These are phyloP conservation scores for Solanum clarkiae DNA, from an alignment of 257 asterid species.

Conservation along the genomic window DNA sequence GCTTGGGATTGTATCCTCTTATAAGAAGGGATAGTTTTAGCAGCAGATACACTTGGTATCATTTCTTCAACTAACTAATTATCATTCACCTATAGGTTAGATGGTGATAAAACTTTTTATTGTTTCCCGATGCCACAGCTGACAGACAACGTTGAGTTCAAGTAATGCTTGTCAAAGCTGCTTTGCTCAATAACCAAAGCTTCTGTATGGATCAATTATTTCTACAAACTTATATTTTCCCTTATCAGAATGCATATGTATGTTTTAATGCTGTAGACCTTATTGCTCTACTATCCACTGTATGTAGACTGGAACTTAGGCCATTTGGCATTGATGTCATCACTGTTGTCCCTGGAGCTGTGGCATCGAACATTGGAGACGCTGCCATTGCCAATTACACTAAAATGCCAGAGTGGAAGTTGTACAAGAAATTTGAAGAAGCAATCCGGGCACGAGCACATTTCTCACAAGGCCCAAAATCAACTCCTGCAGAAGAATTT, in stretches of 20 bases:
- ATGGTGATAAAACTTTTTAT: neutral
- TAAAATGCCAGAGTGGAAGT: slow-evolving; percentile 84
- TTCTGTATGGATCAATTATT: neutral
- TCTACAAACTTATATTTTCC: neutral
- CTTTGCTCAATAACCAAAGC: neutral
- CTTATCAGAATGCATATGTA: neutral
- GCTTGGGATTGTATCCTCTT: neutral
- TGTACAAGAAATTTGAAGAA: slow-evolving; percentile 59
- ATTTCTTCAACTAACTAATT: neutral
- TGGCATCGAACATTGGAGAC: slow-evolving; percentile 60
- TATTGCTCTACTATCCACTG: neutral
- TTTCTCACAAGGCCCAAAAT: slow-evolving; percentile 42
- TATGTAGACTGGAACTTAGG: slow-evolving; percentile 29
- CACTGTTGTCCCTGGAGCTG: slow-evolving; percentile 72
- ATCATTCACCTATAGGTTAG: neutral
- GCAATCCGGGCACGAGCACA: slow-evolving; percentile 59
- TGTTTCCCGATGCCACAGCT: neutral
- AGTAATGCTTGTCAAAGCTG: neutral
- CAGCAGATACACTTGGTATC: neutral
- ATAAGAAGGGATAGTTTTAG: neutral
- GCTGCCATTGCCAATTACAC: slow-evolving; percentile 40
- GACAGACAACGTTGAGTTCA: neutral
- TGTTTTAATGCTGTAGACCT: neutral
- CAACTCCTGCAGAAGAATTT: slow-evolving; percentile 75
- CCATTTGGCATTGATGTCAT: slow-evolving; percentile 60